Base-by-base conservation (phyloP, 208 protist species). In the Balamuthia mandrillaris region DNA sequence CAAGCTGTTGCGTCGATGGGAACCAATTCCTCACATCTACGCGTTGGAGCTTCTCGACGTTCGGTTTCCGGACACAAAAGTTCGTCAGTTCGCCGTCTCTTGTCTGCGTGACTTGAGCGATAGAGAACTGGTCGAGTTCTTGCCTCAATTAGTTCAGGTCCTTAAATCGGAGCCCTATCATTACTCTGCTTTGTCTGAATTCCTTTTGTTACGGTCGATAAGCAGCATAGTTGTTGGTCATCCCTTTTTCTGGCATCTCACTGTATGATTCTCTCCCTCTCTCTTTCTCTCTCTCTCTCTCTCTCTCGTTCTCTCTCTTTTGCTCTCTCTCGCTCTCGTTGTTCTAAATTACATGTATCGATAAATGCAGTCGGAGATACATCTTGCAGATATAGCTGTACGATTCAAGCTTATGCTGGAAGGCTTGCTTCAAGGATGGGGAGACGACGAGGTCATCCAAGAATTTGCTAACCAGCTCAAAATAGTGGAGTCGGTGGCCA, bases 161-260 rank as follows among this genome's bases (percentile, higher is more conserved):
- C 51, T 96, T 41, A 96, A 96, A 66, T 96, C 92, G 52, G 95
- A 97, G 86, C 54, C 87, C 5, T 92, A 94, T 49, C 91, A 96
- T 47, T 90, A 96, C 61, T 91, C 77, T 3, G 35, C 81, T 3
- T 81, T 97, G 2, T 87, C 88, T 7, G 63, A 91, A 31, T 95
- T 96, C 68, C 84, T 96, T 9, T 66, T 97, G 31, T 65, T 35
- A 18, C 58, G 58, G 85, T 60, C 95, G 2, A 16, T 37, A 12
- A 94, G 86, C 72, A 21, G 39, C 24, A 2, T 29, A 0, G 39
- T 86, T 0, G 63, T 91, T 31, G 92, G 93, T 18, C 92, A 96
- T 49, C 56, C 56, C 7, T 84, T 96, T 37, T 96, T 95, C 72
- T 96, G 94, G 94, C 84, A n/a, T n/a, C n/a, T n/a, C 44, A 92